These are phyloP conservation scores for Passiflora organensis DNA, from an alignment of 345 rosid genomes.

Conservation along the genomic window DNA sequence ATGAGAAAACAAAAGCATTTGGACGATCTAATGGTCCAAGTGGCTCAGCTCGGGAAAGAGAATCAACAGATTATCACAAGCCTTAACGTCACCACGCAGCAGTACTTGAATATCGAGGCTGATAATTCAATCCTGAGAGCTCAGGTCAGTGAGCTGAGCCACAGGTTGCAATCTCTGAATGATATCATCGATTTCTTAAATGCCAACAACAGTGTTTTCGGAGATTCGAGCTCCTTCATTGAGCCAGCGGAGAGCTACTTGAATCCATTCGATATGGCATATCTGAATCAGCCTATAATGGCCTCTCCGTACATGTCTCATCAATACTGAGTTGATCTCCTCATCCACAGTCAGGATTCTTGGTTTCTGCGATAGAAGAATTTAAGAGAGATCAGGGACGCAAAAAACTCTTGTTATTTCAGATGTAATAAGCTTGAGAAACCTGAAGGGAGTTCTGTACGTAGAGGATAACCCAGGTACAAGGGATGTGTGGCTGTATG, in stretches of 20 bases:
- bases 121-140: conserved; percentile 77
- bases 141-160: conserved; percentile 58
- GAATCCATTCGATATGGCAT: conserved; percentile 42
- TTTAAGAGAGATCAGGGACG: too few relatives aligned
- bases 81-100: conserved; percentile 53
- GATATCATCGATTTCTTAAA: conserved; percentile 50
- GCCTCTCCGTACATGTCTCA: conserved; percentile 66
- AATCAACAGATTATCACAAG: conserved; percentile 54
- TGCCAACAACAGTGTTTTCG: conserved; percentile 15
- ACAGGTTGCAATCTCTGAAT: conserved; percentile 64
- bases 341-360: too few relatives aligned
- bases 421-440: too few relatives aligned
- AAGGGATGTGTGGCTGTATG: too few relatives aligned
- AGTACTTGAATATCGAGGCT: conserved; percentile 51
- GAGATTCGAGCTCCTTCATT: conserved; percentile 18
- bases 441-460: too few relatives aligned
- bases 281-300: conserved; percentile 62
- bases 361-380: neutral
- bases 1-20: conserved; percentile 87
- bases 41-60: conserved; percentile 44
- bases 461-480: too few relatives aligned
- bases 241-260: conserved; percentile 32
- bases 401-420: too few relatives aligned
- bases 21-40: conserved; percentile 68
- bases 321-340: too few relatives aligned